A percentile compares a stretch with the other conserved stretches of the same genome.
These are phyloP conservation scores for Cicer arietinum DNA, from an alignment of 306 rosid species.

Conservation along the genomic window DNA sequence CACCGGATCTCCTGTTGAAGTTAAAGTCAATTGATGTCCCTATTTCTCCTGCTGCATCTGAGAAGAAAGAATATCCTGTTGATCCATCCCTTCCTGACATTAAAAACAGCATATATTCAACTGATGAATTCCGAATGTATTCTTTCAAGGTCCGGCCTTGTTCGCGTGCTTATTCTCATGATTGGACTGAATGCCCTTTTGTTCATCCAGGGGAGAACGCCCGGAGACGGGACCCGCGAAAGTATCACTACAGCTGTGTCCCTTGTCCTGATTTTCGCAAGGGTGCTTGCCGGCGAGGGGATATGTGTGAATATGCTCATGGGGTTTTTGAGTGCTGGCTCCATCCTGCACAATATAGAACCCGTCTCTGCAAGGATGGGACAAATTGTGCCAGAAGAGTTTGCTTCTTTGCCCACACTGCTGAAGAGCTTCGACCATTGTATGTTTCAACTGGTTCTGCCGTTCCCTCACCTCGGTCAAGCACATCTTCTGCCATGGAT, in stretches of 20 bases:
- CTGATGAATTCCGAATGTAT: slow-evolving; percentile 95
- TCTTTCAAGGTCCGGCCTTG: slow-evolving; percentile 97
- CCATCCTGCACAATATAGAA: slow-evolving; percentile 93
- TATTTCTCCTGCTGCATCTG: slow-evolving; percentile 62
- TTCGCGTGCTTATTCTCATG: slow-evolving; percentile 94
- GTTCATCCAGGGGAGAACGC: slow-evolving; percentile 99
- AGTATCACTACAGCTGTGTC: slow-evolving; percentile 92
- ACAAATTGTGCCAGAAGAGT: slow-evolving; percentile 81
- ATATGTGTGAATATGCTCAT: slow-evolving; percentile 96
- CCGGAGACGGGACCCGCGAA: slow-evolving; percentile 95
- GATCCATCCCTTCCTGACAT: slow-evolving; percentile 96
- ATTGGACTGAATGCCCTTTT: slow-evolving; percentile 98
- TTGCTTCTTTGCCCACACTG: slow-evolving; percentile 92
- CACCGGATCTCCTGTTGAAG: slow-evolving; percentile 62
- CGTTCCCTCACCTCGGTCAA: slow-evolving; percentile 88
- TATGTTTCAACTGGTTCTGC: slow-evolving; percentile 96
- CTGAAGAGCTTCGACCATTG: slow-evolving; percentile 85
- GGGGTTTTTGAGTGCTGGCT: slow-evolving; percentile 98
- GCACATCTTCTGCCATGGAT: slow-evolving; percentile 83
- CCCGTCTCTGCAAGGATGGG: slow-evolving; percentile 93
- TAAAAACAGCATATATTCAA: slow-evolving; percentile 88
- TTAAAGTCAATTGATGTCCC: slow-evolving; percentile 58
- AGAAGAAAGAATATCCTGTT: slow-evolving; percentile 88
- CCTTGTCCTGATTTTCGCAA: slow-evolving; percentile 95
- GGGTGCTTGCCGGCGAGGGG: slow-evolving; percentile 95